Base-by-base conservation (phyloP, 495 filamentous ascomycete species). In the Choiromyces venosus region DNA sequence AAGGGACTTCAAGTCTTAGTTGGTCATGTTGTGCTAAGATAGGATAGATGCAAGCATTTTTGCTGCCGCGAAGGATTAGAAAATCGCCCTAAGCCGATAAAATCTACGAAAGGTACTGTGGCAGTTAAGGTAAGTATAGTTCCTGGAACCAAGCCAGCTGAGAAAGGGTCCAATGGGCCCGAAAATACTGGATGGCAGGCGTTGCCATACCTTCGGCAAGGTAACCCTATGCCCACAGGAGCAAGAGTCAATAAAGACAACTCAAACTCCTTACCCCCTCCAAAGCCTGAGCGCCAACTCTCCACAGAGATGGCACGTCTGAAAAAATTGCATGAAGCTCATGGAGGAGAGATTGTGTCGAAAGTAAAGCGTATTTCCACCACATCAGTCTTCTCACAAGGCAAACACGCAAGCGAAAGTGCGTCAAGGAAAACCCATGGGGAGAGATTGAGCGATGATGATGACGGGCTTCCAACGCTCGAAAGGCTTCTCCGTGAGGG, bases 41-140 rank as follows among this genome's bases (percentile, higher is more conserved):
- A 35, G 38, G 21, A 21, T 69, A 89, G 88, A 56, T 93, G 91
- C 82, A 92, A 90, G 78, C 95, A 99, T 78, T 82, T 88, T 44
- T 99, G 95, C 78, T 99, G 95, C 81, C 88, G 87, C n/a, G 92
- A 96, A 66, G 94, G 94, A 1, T 78, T 95, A 7, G 90, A 93
- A 40, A 96, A 91, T 70, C 90, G 88, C 40, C 89, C 90, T 9
- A 93, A 90, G 73, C 81, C 83, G 1, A 81, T 83, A n/a, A 86
- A 84, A 74, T 74, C 4, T 33, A 33, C 52, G 52, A 33, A 18
- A 61, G 25, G 25, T 61, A 12, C 52, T 12, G 25, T 33, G 14
- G 52, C 25, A 16, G 33, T 77, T 67, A 83, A 81, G 61, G 71
- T 79, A 37, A 83, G 39, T 7, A 46, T 38, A 52, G 37, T 19